phyloP scores from a whole-genome alignment of 129 eudicot genomes.

The Erigeron canadensis region DNA sequence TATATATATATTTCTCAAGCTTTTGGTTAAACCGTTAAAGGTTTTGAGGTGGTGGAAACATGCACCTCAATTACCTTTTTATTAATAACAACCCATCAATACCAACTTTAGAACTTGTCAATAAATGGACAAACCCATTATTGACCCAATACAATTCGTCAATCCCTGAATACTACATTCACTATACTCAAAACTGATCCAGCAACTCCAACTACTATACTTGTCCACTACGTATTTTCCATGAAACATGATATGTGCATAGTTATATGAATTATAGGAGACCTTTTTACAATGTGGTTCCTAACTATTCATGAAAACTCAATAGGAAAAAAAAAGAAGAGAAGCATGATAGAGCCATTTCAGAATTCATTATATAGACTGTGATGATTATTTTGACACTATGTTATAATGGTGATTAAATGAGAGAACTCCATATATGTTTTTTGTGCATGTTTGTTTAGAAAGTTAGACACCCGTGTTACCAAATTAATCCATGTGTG shows the following conservation, averaged over 20 bases:
- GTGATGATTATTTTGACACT: slow-evolving; percentile 3
- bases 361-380: not conserved
- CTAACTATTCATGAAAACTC: not conserved
- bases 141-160: too few relatives aligned
- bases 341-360: too few relatives aligned
- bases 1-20: too few relatives aligned
- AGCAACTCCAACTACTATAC: too few relatives aligned
- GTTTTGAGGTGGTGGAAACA: not conserved
- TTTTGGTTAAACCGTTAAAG: not conserved
- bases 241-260: not conserved
- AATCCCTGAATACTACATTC: too few relatives aligned
- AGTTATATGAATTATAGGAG: not conserved
- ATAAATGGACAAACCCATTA: too few relatives aligned
- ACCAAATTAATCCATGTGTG: slow-evolving; percentile 1
- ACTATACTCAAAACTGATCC: too few relatives aligned
- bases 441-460: not conserved
- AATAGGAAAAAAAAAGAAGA: not conserved
- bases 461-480: not conserved
- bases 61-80: too few relatives aligned
- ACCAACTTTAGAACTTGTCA: too few relatives aligned
- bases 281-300: not conserved
- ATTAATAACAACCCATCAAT: too few relatives aligned
- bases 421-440: not conserved
- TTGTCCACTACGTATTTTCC: too few relatives aligned
- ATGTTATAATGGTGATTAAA: not conserved